Base-by-base conservation (phyloP, 2,329 filamentous ascomycete genomes). In the Fusarium torulosum region DNA sequence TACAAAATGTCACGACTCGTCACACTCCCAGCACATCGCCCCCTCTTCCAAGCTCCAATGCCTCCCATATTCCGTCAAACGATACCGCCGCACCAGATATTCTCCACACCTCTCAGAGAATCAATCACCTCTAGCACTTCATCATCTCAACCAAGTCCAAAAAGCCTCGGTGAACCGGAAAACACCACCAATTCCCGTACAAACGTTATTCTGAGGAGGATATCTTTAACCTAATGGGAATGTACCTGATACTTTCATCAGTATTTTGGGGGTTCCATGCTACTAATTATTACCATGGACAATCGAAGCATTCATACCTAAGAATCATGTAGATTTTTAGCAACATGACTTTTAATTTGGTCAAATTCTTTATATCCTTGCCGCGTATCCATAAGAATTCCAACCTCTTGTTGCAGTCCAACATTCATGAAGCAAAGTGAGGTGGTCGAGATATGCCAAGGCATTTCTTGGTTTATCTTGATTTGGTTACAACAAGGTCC, bases 361-460 rank as follows among this genome's bases (percentile, higher is more conserved):
- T 29, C 2, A 13, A 29, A 29, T 29, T 29, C 27, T 29, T 29
- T 29, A 29, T 29, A 13, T 13, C 27, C 10, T 29, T 29, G 10
- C 10, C 27, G 27, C 27, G 27, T 29, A 29, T 13, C 27, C 27
- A 29, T 29, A 29, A 29, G 27, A 29, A 29, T 29, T 29, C 27
- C 27, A 29, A 29, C 11, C 5, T 29, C 10, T 13, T 29, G 10
- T 29, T 29, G 27, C 11, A 29, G 27, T 29, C 27, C 27, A 29
- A 29, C 27, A 29, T 35, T 8, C 33, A 17, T 35, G 33, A 35
- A 35, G 14, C 17, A 13, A 35, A 35, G 33, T n/a, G 33, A 15
- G n/a, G 33, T 35, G 7, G 59, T 45, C 52, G 45, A 63, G 60
- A 38, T 33, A 45, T 52, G 52, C 45, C 59, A 52, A 63, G 60